These are phyloP conservation scores for Zygosaccharomyces sapae DNA, from an alignment of 1,139 yeast genomes.

Conservation along the genomic window DNA sequence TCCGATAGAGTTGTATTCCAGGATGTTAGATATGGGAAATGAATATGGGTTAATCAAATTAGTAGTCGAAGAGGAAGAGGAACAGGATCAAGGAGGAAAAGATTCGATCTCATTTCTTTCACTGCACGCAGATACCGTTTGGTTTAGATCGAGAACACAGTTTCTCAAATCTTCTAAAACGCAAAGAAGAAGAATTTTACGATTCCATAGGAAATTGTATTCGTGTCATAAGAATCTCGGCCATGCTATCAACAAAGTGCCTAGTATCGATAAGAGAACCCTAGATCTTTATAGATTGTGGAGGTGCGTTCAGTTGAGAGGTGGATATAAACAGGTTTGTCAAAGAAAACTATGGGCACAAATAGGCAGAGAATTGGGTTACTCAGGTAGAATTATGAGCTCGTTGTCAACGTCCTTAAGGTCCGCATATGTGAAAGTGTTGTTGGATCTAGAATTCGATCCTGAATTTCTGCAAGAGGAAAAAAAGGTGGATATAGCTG, in stretches of 20 bases:
- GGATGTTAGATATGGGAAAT: conserved; percentile 44
- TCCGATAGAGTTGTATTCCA: conserved; percentile 50
- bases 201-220: conserved; percentile 37
- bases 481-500: neutral
- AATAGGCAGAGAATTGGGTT: conserved; percentile 73
- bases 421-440: conserved; percentile 47
- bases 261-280: conserved; percentile 55
- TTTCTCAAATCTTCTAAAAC: conserved; percentile 40
- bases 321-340: conserved; percentile 57
- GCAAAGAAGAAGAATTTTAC: conserved; percentile 35
- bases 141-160: conserved; percentile 57
- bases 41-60: conserved; percentile 71
- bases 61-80: conserved; percentile 13
- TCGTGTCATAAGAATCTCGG: conserved; percentile 33
- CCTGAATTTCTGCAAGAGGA: conserved; percentile 1
- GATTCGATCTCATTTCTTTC: conserved; percentile 23
- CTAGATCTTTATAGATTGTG: conserved; percentile 52
- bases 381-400: conserved; percentile 64
- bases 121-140: conserved; percentile 50
- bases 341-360: conserved; percentile 58
- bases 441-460: conserved; percentile 31
- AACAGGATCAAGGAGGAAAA: neutral
- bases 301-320: conserved; percentile 50
- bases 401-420: conserved; percentile 67
- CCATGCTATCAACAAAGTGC: conserved; percentile 37